Conservation (phyloP, 202 grass and related monocot genomes). For the Panicum hallii region DNA sequence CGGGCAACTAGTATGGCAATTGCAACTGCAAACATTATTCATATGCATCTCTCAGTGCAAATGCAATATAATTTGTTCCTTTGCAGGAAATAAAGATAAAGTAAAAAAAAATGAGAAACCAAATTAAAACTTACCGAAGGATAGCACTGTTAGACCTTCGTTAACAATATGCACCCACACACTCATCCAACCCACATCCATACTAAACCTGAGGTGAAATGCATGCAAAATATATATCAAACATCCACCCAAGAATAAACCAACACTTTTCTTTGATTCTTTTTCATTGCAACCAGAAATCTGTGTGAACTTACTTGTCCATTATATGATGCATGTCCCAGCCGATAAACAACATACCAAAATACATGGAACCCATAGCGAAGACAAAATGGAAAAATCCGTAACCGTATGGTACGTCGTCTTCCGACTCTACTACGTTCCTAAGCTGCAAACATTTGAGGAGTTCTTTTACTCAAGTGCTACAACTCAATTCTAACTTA, state of each 20-base stretch:
- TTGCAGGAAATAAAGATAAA: too few species aligned
- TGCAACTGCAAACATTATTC: neutral
- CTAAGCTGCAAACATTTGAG: neutral
- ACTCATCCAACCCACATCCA: neutral
- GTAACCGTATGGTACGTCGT: neutral
- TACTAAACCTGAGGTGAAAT: neutral
- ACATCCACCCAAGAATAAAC: neutral
- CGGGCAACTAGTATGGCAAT: neutral
- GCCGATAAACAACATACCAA: neutral
- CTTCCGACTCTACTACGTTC: neutral
- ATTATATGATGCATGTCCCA: neutral
- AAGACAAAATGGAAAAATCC: conserved; percentile 7
- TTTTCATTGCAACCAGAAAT: neutral
- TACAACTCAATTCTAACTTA: neutral
- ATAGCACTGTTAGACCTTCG: neutral
- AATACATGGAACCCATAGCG: neutral
- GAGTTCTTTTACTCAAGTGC: neutral
- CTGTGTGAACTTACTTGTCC: neutral
- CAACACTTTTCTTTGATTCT: neutral
- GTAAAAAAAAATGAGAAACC: too few species aligned
- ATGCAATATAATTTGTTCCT: too few species aligned
- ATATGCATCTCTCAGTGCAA: too few species aligned
- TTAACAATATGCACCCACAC: neutral
- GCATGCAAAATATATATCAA: neutral
- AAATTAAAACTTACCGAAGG: neutral